Base-by-base conservation (phyloP, 2,329 filamentous ascomycete genomes). In the Paecilomyces dactylethromorphus region DNA sequence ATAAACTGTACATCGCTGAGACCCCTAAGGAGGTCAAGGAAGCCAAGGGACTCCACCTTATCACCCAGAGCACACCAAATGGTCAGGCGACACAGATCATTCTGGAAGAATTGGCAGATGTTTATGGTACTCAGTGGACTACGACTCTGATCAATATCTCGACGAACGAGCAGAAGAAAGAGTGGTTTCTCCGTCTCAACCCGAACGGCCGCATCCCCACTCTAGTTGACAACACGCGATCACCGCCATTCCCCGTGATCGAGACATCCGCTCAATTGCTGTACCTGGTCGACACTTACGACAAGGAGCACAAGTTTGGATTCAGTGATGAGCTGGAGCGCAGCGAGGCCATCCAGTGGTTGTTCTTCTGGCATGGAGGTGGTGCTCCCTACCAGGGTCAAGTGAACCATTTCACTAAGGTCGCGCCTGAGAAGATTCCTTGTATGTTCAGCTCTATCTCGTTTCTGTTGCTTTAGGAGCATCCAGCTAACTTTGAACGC, bases 111-210 rank as follows among this genome's bases (percentile, higher is more conserved):
- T 71, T 84, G 24, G 77, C 78, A 50, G 78, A 79, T 15, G 61
- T 68, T 29, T 84, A 84, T 65, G 79, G 78, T 52, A 78, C 74
- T 1, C 64, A 79, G 59, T 83, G 76, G 75, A 79, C 74, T 0
- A 78, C 74, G 2, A 79, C 74, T 1, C 55, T 80, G n/a, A 79
- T 81, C 64, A 72, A 82, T 66, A 80, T 82, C 64, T 70, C 67
- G 55, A 82, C 78, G 60, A 82, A 82, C 63, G 80, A 79, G 62
- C 81, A 84, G 64, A 84, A 84, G 73, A 80, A 82, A 58, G 81
- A 83, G 54, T 83, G 79, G 79, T 82, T 81, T 64, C 71, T 82
- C 3, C 69, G 73, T 12, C 69, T 82, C 11, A 75, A 82, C 57
- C 76, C 77, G 49, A 80, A 79, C 61, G 78, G 77, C 67, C 75